Evolutionary conservation across 257 asterid genomes (phyloP).

Genomic region (Nicotiana obtusifolia): DNA sequence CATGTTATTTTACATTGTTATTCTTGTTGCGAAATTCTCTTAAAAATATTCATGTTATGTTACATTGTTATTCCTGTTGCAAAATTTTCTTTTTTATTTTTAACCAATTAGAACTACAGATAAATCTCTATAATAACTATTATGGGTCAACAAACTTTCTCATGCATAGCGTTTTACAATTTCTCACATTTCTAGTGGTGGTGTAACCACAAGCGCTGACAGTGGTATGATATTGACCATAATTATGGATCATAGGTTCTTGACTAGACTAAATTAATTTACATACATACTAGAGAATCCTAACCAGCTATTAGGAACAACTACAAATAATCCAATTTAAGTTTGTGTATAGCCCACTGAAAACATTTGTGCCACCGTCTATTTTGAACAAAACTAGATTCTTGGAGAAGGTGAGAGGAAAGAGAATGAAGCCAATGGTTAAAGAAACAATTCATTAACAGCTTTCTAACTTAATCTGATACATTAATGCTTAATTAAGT

Average conservation of each 20-base stretch:
- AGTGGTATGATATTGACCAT: slow-evolving; percentile 12
- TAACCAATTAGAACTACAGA: too few species aligned
- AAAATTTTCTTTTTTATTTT: too few species aligned
- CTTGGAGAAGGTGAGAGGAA: neutral
- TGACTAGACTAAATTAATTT: neutral
- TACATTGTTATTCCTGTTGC: neutral
- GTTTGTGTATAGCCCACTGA: neutral
- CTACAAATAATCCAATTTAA: neutral
- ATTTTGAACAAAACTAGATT: neutral
- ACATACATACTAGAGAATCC: neutral
- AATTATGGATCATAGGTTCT: neutral
- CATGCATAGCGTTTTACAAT: too few species aligned
- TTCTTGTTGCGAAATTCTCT: neutral
- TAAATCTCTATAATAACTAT: too few species aligned
- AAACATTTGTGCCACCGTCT: neutral
- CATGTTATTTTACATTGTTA: neutral
- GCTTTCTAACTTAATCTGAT: too few species aligned
- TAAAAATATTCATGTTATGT: neutral
- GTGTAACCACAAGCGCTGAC: neutral
- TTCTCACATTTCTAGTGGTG: too few species aligned
- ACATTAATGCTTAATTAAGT: too few species aligned
- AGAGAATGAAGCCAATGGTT: neutral
- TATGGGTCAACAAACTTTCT: too few species aligned
- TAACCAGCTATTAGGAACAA: neutral
- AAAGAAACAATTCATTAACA: too few species aligned